phyloP scores from a whole-genome alignment of 1,139 yeast species.

The Blastobotrys illinoisensis region DNA sequence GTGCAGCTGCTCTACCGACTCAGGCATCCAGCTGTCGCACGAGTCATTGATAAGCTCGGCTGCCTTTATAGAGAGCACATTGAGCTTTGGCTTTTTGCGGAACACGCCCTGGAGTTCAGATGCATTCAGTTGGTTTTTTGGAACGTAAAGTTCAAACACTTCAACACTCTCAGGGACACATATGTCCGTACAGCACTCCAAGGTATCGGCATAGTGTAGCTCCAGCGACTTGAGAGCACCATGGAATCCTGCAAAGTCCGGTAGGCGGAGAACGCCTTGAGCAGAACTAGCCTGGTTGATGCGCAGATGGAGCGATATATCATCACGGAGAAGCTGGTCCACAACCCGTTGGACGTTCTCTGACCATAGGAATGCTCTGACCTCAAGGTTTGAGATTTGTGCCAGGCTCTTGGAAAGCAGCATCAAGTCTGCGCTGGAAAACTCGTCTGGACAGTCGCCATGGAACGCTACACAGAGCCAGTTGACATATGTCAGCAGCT shows the following conservation, averaged over 20 bases:
- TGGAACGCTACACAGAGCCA: not conserved
- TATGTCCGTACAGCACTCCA: not conserved
- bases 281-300: not conserved
- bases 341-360: not conserved
- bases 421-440: not conserved
- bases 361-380: not conserved
- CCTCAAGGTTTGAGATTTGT: not conserved
- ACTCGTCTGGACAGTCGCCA: not conserved
- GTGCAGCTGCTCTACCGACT: not conserved
- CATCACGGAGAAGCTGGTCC: not conserved
- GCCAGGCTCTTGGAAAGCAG: not conserved
- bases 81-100: not conserved
- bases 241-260: not conserved
- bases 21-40: not conserved
- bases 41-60: not conserved
- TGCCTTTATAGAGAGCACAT: not conserved
- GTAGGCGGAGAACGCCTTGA: not conserved
- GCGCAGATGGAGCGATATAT: not conserved
- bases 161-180: not conserved
- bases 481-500: not conserved
- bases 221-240: not conserved
- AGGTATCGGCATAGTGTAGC: not conserved
- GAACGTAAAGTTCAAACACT: not conserved
- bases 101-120: not conserved
- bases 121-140: not conserved